Base-by-base conservation (phyloP, 2,329 filamentous ascomycete genomes). In the Fusarium papillatum region DNA sequence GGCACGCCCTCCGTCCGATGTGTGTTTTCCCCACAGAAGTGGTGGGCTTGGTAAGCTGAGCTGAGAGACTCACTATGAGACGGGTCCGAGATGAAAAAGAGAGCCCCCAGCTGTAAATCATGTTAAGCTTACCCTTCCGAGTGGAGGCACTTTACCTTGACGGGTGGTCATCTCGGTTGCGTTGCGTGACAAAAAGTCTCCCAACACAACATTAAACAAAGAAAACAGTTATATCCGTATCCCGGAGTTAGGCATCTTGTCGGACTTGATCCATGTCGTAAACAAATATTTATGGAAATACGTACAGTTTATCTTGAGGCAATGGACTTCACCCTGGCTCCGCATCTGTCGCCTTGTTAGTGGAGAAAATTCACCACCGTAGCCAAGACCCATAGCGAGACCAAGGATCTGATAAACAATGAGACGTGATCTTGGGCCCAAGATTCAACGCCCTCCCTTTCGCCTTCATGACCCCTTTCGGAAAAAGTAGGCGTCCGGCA, bases 331-430 rank as follows among this genome's bases (percentile, higher is more conserved):
- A 29, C 48, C 62, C 63, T 43, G 24, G 64, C 38, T 66, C 29
- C 53, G 29, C 53, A 57, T 57, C 53, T 53, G 53, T 57, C 19
- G 53, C 50, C 63, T 24, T 66, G 48, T 66, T 29, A 41, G 57
- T 63, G 64, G 68, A 66, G 64, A 53, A 39, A 39, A 64, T 36
- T 31, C 36, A 38, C 31, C 50, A 34, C 29, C 29, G 39, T 61
- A n/a, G 34, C n/a, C 34, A 29, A 29, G 48, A 53, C 48, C 48
- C 26, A 53, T 34, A 34, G 19, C 26, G 50, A 31, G 29, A 41
- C 26, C 43, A 36, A 64, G 63, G 61, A 70, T 70, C 57, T 59
- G 66, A 64, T 65, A 70, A 70, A 5, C 53, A 55, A 55, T 29
- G 29, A 50, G 34, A 59, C 24, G 19, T 36, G 31, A 53, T 60